These are phyloP conservation scores for Pseudozyma flocculosa DNA, from an alignment of 1,284 basidiomycete genomes.

Conservation along the genomic window DNA sequence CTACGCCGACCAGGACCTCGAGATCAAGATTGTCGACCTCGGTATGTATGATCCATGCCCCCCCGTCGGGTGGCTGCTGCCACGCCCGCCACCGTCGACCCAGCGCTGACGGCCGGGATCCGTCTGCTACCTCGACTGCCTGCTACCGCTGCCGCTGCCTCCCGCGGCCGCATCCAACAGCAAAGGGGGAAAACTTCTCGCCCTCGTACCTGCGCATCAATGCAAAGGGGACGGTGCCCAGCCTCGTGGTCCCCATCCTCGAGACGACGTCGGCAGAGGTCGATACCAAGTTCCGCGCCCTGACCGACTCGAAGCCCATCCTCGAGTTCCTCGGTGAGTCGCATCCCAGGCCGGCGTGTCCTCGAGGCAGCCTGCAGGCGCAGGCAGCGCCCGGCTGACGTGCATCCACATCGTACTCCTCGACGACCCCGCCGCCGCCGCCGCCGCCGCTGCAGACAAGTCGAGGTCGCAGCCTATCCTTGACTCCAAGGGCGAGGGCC, in stretches of 20 bases:
- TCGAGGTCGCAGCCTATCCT: constrained; percentile 60
- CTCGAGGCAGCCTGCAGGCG: background rate
- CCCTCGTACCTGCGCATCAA: constrained; percentile 74
- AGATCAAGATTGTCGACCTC: constrained; percentile 50
- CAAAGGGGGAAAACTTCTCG: constrained; percentile 65
- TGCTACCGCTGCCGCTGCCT: too few relatives aligned
- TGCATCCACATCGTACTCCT: too few relatives aligned
- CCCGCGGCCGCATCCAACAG: too few relatives aligned
- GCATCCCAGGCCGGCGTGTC: too few relatives aligned
- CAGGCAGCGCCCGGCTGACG: too few relatives aligned
- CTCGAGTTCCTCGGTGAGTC: constrained; percentile 77
- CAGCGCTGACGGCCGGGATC: too few relatives aligned
- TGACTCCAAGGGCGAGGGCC: constrained; percentile 68
- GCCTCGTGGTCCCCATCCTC: constrained; percentile 75
- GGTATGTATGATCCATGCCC: too few relatives aligned
- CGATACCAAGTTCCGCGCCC: constrained; percentile 76
- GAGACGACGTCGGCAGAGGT: constrained; percentile 71
- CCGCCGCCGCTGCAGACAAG: too few relatives aligned
- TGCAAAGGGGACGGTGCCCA: constrained; percentile 79
- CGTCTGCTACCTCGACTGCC: too few relatives aligned
- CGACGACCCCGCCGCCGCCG: too few relatives aligned
- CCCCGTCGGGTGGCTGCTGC: too few relatives aligned
- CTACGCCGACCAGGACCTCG: constrained; percentile 40
- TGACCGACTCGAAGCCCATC: constrained; percentile 76
- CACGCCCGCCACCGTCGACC: too few relatives aligned